Base-by-base conservation (phyloP, 768 basidiomycete genomes). In the Leccinum olivaceopallidum region DNA sequence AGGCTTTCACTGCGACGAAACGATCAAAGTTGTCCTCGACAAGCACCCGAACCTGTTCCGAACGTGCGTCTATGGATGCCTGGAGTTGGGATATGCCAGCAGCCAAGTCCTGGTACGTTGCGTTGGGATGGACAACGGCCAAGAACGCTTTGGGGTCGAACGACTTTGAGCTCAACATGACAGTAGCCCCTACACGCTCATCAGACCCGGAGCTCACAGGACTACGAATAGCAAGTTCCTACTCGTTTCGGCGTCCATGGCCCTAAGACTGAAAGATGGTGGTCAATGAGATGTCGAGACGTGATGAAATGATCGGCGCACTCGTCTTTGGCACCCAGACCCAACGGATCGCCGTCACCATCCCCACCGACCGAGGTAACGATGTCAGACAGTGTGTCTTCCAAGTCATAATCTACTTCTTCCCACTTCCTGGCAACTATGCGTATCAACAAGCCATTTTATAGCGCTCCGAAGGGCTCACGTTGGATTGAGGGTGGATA, bases 21-120 rank as follows among this genome's bases (percentile, higher is more conserved):
- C 94, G 83, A 76, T 98, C 95, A 74, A 98, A 98, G 74, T 98
- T 97, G 67, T 98, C 94, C 72, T 98, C 95, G 10, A 99, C 97
- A 34, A 99, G 81, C 22, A 95, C 85, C 44, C 95, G 82, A 59
- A 98, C 88, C n/a, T 95, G 97, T 65, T 95, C 92, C 2, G 94
- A 95, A 49, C 95, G 86, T 2, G 89, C 83, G 68, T 98, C 95
- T 60, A 98, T 88, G 13, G 92, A 89, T 8, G 84, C 77, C 63
- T 85, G 84, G 7, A 98, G 80, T 62, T 88, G 85, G 0, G 82
- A 72, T 28, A 94, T 89, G 4, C 95, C 96, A 13, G 81, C 76
- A 2, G 88, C 85, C 18, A 99, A 82, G 71, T 97, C 95, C 75
- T 94, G 89, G 71, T 94, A 97, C 1, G 94, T 93, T 4, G 96